These are phyloP conservation scores for Podosphaera aphanis DNA, from an alignment of 2,329 filamentous ascomycete genomes.

Conservation along the genomic window DNA sequence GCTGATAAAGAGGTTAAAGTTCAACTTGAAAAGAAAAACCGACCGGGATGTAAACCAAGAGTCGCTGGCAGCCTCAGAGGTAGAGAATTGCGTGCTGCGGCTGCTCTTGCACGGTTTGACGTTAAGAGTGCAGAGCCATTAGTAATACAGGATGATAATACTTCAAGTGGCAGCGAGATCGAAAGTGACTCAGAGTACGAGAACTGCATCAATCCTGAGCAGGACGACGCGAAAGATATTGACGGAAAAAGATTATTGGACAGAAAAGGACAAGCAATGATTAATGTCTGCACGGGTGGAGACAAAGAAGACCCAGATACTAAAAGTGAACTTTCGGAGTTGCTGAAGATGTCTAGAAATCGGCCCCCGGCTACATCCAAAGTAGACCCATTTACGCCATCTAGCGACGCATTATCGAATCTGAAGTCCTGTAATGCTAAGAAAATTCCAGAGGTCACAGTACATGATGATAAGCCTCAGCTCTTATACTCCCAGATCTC, in stretches of 20 bases:
- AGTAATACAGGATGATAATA: slow-evolving; percentile 13
- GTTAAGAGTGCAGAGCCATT: slow-evolving; percentile 19
- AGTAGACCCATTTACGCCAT: neutral
- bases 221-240: slow-evolving; percentile 35
- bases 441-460: neutral
- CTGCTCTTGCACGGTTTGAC: slow-evolving; percentile 34
- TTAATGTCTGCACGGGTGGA: slow-evolving; percentile 56
- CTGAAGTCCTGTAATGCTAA: neutral
- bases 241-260: slow-evolving; percentile 43
- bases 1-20: slow-evolving; percentile 33
- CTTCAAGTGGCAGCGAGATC: slow-evolving; percentile 17
- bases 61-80: slow-evolving; percentile 36
- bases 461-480: neutral
- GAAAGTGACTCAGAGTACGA: slow-evolving; percentile 26
- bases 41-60: slow-evolving; percentile 27
- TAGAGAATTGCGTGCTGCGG: slow-evolving; percentile 34
- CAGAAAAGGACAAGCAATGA: slow-evolving; percentile 38
- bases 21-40: slow-evolving; percentile 24
- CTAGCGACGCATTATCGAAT: neutral
- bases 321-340: slow-evolving; percentile 42
- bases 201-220: slow-evolving; percentile 19
- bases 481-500: neutral
- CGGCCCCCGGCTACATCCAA: neutral
- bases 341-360: slow-evolving; percentile 24
- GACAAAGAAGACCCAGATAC: slow-evolving; percentile 31